These are phyloP conservation scores for Phytophthora tentaculata DNA, from an alignment of 352 stramenopile genomes.

Conservation along the genomic window DNA sequence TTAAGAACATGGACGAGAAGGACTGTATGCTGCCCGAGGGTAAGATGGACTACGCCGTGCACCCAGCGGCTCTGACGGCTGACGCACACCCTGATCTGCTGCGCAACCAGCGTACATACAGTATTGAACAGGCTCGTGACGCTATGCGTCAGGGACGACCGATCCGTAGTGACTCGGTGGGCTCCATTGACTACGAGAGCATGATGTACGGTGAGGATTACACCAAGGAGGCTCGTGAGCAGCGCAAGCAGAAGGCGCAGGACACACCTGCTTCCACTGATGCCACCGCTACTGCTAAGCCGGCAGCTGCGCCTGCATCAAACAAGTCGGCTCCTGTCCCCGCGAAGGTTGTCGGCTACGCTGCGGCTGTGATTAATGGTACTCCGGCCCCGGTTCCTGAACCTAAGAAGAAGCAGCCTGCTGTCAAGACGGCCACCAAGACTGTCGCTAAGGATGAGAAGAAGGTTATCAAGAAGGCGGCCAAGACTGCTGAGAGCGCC, in stretches of 20 bases:
- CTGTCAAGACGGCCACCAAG: constrained; percentile 41
- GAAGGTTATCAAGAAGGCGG: constrained; percentile 49
- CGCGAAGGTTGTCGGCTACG: constrained; percentile 72
- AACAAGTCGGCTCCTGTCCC: constrained; percentile 20
- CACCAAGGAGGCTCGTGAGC: constrained; percentile 84
- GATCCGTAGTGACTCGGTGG: constrained; percentile 88
- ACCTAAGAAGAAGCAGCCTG: constrained; percentile 61
- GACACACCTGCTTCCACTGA: constrained; percentile 16
- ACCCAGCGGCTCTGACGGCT: constrained; percentile 76
- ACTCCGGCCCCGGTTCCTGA: constrained; percentile 54
- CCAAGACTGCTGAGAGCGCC: constrained; percentile 39
- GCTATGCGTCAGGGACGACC: constrained; percentile 89
- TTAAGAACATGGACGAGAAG: constrained; percentile 91
- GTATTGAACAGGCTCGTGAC: constrained; percentile 92
- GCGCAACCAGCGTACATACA: constrained; percentile 92
- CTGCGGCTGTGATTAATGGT: constrained; percentile 80
- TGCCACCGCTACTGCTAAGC: constrained; percentile 12
- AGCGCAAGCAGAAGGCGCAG: constrained; percentile 54
- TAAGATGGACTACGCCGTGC: constrained; percentile 86
- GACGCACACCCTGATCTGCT: constrained; percentile 88
- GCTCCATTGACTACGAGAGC: constrained; percentile 89
- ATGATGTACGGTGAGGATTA: constrained; percentile 93
- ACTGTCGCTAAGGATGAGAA: constrained; percentile 50
- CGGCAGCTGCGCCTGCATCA: constrained; percentile 23
- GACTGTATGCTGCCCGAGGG: constrained; percentile 74